Evolutionary conservation across 2,329 filamentous ascomycete genomes (phyloP), one percentile per base, ranked within the genome.

Genomic region (Phialophora tarda): DNA sequence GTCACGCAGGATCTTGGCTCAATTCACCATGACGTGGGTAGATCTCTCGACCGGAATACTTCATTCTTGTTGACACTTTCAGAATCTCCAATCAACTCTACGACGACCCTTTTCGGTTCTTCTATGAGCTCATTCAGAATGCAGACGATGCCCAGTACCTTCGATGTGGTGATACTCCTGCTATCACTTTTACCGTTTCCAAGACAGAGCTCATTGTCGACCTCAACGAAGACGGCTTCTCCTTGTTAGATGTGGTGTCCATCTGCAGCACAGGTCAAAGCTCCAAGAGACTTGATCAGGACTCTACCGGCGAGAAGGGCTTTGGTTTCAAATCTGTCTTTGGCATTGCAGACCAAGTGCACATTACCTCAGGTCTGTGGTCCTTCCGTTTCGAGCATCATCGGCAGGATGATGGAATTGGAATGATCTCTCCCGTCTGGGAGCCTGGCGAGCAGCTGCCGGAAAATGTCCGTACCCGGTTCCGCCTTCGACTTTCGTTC

Each of bases 191-290:
- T 57, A 57, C 54, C 26, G 59, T 68, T 21, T 48, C 28, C 3
- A 4, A 38, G 14, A 59, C 38, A 53, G 50, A 68, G 10, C 41
- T 68, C 17, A 53, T 68, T 41, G 60, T 67, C 41, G 67, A 66
- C 28, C 30, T 72, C n/a, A 81, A 81, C 54, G 79, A 81, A 65
- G 75, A 85, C 64, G 79, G 79, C 2, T 81, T 81, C 65, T 75
- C 69, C 30, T 57, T 57, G 12, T 68, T 69, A 4, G 74, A 82
- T 63, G 66, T 81, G 17, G 56, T 71, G 32, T 75, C 80, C 0
- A 79, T 82, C 6, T 82, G 78, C 66, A 69, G 64, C 6, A 76
- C 75, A 11, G 76, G 76, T 2, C 62, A 74, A 48, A 78, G 78
- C 68, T 77, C 78, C 1, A 81, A 81, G 67, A 57, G 54, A 8